Conservation (phyloP, 208 protist genomes). For the Porcisia deanei region DNA sequence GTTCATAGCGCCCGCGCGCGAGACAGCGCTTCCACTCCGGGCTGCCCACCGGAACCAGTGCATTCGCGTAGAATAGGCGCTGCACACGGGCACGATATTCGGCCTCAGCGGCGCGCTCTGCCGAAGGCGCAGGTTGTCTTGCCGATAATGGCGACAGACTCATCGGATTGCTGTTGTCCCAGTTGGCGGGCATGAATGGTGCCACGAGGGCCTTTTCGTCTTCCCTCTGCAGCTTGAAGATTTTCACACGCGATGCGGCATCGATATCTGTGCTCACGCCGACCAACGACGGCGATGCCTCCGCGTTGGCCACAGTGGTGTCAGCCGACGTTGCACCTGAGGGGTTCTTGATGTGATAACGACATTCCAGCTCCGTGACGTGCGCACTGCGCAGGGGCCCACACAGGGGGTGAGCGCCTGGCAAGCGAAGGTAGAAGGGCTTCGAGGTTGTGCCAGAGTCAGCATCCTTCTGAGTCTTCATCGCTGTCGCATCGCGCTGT, state of each 20-base stretch:
- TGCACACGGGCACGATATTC: slow-evolving; percentile 59
- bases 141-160: background rate
- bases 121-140: background rate
- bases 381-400: background rate
- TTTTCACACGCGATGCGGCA: background rate
- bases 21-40: slow-evolving; percentile 61
- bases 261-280: background rate
- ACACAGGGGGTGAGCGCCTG: slow-evolving; percentile 14
- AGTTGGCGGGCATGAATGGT: slow-evolving; percentile 29
- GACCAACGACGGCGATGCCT: background rate
- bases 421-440: slow-evolving; percentile 19
- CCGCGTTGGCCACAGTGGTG: background rate
- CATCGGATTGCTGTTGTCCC: slow-evolving; percentile 20
- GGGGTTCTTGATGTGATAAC: background rate
- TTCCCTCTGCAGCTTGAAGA: slow-evolving; percentile 18
- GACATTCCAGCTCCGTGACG: slow-evolving; percentile 7
- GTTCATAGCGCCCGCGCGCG: slow-evolving; percentile 55
- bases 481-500: background rate
- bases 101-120: slow-evolving; percentile 7
- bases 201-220: slow-evolving; percentile 9
- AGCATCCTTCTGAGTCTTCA: background rate
- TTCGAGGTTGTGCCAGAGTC: background rate
- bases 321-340: background rate
- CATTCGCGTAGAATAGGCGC: slow-evolving; percentile 47
- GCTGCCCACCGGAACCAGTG: slow-evolving; percentile 34